These are phyloP conservation scores for Agrocybe praecox DNA, from an alignment of 768 basidiomycete genomes.

Conservation along the genomic window DNA sequence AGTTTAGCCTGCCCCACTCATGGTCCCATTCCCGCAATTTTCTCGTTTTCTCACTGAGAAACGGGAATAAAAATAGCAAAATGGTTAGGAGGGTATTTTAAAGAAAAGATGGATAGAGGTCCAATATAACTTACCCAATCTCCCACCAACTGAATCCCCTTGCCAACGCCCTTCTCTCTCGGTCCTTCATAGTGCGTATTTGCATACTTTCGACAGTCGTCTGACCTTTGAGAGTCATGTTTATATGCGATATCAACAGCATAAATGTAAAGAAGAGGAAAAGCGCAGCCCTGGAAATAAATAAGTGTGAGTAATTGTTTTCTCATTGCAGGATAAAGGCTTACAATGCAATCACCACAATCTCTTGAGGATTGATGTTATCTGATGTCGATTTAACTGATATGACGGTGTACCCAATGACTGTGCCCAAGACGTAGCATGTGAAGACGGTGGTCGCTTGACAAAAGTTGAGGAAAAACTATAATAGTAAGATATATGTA, in stretches of 20 bases:
- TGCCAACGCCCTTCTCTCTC: conserved; percentile 55
- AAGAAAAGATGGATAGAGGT: not conserved
- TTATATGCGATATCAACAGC: conserved; percentile 60
- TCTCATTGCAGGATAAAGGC: conserved; percentile 19
- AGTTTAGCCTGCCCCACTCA: conserved; percentile 79
- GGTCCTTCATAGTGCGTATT: conserved; percentile 60
- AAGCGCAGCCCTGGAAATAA: conserved; percentile 54
- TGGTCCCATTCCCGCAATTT: conserved; percentile 61
- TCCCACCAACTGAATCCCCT: conserved; percentile 58
- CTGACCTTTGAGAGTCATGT: conserved; percentile 61
- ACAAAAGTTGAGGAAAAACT: conserved; percentile 88
- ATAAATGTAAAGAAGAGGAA: conserved; percentile 71
- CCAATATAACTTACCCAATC: conserved; percentile 43
- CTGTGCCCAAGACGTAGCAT: conserved; percentile 62
- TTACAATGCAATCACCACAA: conserved; percentile 76
- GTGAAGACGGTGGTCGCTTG: conserved; percentile 63
- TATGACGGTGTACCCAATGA: conserved; percentile 54
- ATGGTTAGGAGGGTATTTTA: not conserved
- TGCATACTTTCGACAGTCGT: conserved; percentile 83
- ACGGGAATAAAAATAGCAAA: conserved; percentile 1
- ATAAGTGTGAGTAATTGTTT: too few species aligned
- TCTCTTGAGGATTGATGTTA: conserved; percentile 63
- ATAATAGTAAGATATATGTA: not conserved
- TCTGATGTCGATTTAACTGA: conserved; percentile 18
- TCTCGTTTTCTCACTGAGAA: conserved; percentile 49